phyloP scores from a whole-genome alignment of 2,329 filamentous ascomycete species.

The Aspergillus tamarii region DNA sequence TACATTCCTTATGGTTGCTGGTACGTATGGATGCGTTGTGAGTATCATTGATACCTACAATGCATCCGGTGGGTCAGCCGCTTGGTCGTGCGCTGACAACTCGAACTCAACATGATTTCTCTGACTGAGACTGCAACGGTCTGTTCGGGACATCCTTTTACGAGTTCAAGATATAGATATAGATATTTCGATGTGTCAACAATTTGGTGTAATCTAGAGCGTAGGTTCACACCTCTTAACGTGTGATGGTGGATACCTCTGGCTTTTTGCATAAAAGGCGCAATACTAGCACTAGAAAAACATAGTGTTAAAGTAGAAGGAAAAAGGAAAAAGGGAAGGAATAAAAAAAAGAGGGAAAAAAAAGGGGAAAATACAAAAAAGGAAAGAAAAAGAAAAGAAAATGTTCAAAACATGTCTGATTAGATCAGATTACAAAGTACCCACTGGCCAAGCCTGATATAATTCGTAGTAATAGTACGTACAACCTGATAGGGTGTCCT shows the following conservation, averaged over 20 bases:
- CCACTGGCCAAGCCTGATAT: neutral
- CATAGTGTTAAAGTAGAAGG: no score
- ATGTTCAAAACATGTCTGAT: neutral
- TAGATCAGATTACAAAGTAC: neutral
- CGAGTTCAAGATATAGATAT: neutral
- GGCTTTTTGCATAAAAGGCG: no score
- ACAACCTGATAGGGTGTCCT: neutral
- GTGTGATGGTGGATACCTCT: no score
- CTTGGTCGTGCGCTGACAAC: conserved; percentile 52
- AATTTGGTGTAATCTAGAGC: neutral
- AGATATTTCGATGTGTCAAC: neutral
- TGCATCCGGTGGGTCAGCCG: conserved; percentile 38
- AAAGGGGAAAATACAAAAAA: no score
- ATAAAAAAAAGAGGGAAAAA: no score
- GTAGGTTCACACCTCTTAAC: neutral
- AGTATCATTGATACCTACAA: conserved; percentile 44
- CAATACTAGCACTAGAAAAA: no score
- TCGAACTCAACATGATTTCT: conserved; percentile 27
- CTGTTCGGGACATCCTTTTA: no score
- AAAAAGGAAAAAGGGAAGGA: no score
- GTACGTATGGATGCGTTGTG: conserved; percentile 50
- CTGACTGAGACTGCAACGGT: neutral
- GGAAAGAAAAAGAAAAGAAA: no score
- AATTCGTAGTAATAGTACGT: no score
- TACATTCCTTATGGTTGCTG: conserved; percentile 48